phyloP scores from a whole-genome alignment of 805 yeast genomes.

The Lipomyces orientalis region DNA sequence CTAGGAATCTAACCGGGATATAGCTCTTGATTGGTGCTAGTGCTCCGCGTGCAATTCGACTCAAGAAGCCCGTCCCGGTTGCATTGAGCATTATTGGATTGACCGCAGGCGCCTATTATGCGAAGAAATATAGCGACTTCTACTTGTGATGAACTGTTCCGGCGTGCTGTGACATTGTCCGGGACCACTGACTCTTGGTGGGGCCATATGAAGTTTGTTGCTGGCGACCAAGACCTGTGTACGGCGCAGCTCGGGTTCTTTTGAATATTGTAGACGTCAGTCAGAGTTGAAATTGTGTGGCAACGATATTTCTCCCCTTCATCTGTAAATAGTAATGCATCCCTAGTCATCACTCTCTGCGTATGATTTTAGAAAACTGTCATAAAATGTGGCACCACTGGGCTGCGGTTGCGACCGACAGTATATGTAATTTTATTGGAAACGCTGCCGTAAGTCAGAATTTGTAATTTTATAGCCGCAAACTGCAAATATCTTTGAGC shows the following conservation, averaged over 20 bases:
- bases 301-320: background rate
- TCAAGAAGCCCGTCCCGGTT: slow-evolving; percentile 77
- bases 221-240: background rate
- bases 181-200: background rate
- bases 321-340: background rate
- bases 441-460: background rate
- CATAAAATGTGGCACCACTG: background rate
- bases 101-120: slow-evolving; percentile 69
- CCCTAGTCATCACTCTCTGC: background rate
- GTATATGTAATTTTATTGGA: background rate
- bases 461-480: background rate
- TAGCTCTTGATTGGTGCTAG: slow-evolving; percentile 66
- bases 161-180: background rate
- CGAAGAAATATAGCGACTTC: slow-evolving; percentile 75
- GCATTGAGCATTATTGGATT: slow-evolving; percentile 67
- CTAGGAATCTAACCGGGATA: background rate
- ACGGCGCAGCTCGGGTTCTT: background rate
- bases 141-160: slow-evolving; percentile 44
- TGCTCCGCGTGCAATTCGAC: slow-evolving; percentile 67
- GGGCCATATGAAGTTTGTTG: background rate
- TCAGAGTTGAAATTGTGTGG: background rate
- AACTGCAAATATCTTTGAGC: too few relatives aligned
- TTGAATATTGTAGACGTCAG: background rate
- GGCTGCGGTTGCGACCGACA: background rate
- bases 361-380: background rate